These are phyloP conservation scores for Daldinia sp. DNA, from an alignment of 2,329 filamentous ascomycete genomes.

Conservation along the genomic window DNA sequence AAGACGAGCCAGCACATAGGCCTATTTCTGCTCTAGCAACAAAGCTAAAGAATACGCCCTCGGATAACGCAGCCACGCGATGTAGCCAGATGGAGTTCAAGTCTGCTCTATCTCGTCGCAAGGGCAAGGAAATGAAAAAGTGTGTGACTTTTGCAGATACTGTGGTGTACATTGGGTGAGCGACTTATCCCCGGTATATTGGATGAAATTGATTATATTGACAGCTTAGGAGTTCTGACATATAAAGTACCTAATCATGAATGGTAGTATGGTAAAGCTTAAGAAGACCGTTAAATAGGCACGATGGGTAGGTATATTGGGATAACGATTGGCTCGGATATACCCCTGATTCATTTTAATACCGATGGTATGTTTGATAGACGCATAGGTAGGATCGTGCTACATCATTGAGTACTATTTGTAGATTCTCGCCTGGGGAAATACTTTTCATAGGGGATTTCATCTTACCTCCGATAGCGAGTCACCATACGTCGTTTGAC, in stretches of 20 bases:
- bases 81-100: neutral
- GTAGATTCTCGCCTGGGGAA: too few species aligned
- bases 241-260: too few species aligned
- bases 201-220: neutral
- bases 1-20: neutral
- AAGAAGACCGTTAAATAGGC: too few species aligned
- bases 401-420: too few species aligned
- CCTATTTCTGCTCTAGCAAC: neutral
- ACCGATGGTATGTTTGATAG: too few species aligned
- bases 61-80: neutral
- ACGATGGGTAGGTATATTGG: too few species aligned
- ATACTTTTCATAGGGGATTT: too few species aligned
- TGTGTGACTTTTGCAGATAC: neutral
- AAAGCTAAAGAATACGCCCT: too few species aligned
- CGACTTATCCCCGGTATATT: neutral
- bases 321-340: too few species aligned
- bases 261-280: too few species aligned
- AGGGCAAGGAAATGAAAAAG: neutral
- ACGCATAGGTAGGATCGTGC: too few species aligned
- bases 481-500: neutral
- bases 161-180: neutral
- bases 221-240: neutral
- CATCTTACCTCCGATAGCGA: neutral
- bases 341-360: too few species aligned
- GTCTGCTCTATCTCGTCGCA: neutral